Conservation (phyloP, 805 yeast genomes). For the Lipomyces yamadae region DNA sequence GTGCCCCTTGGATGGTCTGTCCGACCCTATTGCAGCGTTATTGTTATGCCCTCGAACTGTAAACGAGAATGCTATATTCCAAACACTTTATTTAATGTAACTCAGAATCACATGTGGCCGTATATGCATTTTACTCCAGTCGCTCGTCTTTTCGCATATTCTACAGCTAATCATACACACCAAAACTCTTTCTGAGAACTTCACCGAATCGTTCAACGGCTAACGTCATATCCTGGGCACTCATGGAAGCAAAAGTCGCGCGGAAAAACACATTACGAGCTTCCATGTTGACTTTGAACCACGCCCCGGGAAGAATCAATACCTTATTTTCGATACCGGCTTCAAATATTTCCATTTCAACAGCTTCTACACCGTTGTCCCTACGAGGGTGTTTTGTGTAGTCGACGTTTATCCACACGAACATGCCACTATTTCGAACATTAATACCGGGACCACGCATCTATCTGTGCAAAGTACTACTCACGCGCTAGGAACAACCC, state of each 20-base stretch:
- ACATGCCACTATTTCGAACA: conserved; percentile 61
- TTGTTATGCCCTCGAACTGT: too few species aligned
- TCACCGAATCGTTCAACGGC: conserved; percentile 48
- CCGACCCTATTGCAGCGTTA: too few species aligned
- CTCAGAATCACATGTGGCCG: too few species aligned
- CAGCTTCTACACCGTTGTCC: conserved; percentile 40
- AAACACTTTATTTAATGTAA: too few species aligned
- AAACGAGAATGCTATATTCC: too few species aligned
- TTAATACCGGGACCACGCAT: neutral
- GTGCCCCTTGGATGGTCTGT: too few species aligned
- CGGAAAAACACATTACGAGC: conserved; percentile 46
- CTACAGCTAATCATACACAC: neutral
- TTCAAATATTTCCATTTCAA: conserved; percentile 47
- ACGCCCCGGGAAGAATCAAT: conserved; percentile 50
- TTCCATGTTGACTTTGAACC: conserved; percentile 46
- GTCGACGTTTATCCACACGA: conserved; percentile 73
- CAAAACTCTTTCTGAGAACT: conserved; percentile 41
- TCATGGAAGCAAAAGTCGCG: conserved; percentile 52
- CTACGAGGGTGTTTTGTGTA: conserved; percentile 74
- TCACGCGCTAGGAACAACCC: conserved; percentile 56
- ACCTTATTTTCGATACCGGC: conserved; percentile 45
- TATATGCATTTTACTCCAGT: too few species aligned
- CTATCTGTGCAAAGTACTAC: conserved; percentile 53
- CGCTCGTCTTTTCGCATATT: too few species aligned
- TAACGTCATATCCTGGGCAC: conserved; percentile 43